Base-by-base conservation (phyloP, 2,329 filamentous ascomycete genomes). In the Stachybotrys chartarum region DNA sequence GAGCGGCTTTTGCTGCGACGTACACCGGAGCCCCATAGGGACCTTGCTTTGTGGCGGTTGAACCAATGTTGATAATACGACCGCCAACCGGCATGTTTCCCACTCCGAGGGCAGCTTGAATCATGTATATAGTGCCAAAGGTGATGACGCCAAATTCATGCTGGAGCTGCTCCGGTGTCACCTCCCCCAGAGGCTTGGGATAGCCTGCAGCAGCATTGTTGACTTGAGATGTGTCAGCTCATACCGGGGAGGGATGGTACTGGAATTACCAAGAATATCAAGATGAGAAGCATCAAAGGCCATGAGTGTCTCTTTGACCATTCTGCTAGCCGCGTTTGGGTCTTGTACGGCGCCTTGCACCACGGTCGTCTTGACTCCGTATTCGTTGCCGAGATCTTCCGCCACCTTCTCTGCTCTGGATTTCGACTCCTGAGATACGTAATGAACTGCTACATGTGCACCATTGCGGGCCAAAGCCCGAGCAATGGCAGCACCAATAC, bases 401-500 rank as follows among this genome's bases (percentile, higher is more conserved):
- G 65, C 67, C 7, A 72, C 55, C 16, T 64, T 60, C 8, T 58
- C 60, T 1, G 72, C 72, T 10, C 66, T 58, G 1, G 60, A 30
- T 1, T 56, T 61, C 2, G 67, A 65, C 6, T 53, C 18, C 4
- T 71, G 70, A 5, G 70, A 73, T 11, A 72, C 66, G 55, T 72
- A 68, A 59, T 74, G 66, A 58, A 75, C 62, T 3, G 64, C 63
- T 1, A 75, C 71, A 52, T 48, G 32, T 14, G 72, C 72, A 24
- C 72, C 72, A 57, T 71, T 70, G 10, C 67, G 64, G 16, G 70
- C 72, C 1, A 75, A 61, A 24, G 46, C 48, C 45, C 1, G 55
- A 24, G 70, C 72, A 42, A 72, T 75, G 45, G 61, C 72, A 3
- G 72, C 72, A 16, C 73, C 73, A 35, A 75, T 72, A 14, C 70